phyloP scores from a whole-genome alignment of 2,329 filamentous ascomycete genomes.

The Botrytis byssoidea region DNA sequence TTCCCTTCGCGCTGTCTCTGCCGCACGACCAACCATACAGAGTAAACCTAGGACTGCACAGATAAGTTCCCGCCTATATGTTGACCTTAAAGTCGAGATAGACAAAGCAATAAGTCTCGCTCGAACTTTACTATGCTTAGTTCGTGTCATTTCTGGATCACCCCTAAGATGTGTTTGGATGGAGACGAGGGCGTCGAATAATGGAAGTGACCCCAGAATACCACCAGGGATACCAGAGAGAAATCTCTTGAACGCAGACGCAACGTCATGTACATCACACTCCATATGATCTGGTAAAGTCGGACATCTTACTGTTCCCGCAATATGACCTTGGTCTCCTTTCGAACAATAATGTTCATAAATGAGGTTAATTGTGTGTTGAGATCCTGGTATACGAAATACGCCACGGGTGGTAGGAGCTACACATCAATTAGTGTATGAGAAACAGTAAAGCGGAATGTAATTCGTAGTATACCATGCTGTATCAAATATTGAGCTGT shows the following conservation, averaged over 20 bases:
- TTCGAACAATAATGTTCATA: conserved; percentile 62
- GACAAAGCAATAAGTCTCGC: conserved; percentile 65
- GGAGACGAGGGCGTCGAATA: conserved; percentile 62
- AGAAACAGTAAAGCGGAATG: not conserved
- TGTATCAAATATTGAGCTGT: conserved; percentile 64
- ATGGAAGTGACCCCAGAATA: conserved; percentile 59
- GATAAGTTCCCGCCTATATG: conserved; percentile 61
- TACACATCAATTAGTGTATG: conserved; percentile 26
- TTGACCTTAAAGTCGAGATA: conserved; percentile 57
- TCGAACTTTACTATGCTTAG: conserved; percentile 56
- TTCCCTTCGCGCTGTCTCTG: conserved; percentile 54
- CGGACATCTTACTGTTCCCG: conserved; percentile 57
- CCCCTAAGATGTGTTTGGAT: conserved; percentile 57
- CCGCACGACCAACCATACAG: conserved; percentile 57
- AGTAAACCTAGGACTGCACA: conserved; percentile 66
- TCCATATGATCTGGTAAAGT: conserved; percentile 60
- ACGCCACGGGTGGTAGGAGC: conserved; percentile 52
- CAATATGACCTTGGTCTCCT: conserved; percentile 48
- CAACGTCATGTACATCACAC: conserved; percentile 62
- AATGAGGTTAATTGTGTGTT: conserved; percentile 52
- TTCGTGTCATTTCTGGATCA: conserved; percentile 51
- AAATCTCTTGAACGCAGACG: conserved; percentile 66
- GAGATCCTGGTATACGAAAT: conserved; percentile 62
- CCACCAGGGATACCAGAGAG: conserved; percentile 62
- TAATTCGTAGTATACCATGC: conserved; percentile 48